Percentiles rank a stretch among this genome's conserved stretches.
phyloP scores from a whole-genome alignment of 2,329 filamentous ascomycete species.

The Epichloe sibirici region DNA sequence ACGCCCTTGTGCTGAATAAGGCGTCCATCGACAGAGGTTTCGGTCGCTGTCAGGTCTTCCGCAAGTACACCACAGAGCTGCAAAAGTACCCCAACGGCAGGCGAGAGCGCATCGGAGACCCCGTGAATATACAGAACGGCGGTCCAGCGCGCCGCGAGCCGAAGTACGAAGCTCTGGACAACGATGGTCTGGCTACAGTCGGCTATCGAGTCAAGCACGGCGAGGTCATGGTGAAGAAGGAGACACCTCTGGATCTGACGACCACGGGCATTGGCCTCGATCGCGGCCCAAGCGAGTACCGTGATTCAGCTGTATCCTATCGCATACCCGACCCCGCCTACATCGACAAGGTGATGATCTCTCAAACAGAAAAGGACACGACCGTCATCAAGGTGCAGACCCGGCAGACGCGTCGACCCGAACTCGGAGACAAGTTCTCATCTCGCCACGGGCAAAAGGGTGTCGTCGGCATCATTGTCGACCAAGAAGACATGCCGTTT shows the following conservation, averaged over 20 bases:
- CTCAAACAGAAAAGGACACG: constrained; percentile 74
- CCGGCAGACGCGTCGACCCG: constrained; percentile 86
- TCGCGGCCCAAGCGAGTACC: constrained; percentile 49
- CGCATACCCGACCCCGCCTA: constrained; percentile 75
- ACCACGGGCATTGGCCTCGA: constrained; percentile 60
- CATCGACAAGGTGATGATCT: constrained; percentile 93
- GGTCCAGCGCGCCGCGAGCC: constrained; percentile 48
- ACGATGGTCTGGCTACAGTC: constrained; percentile 81
- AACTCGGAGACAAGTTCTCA: constrained; percentile 96
- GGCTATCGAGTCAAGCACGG: constrained; percentile 67
- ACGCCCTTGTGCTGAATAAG: constrained; percentile 93
- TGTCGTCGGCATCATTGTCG: constrained; percentile 90
- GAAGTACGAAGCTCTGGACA: constrained; percentile 63
- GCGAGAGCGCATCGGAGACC: constrained; percentile 51
- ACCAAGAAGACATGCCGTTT: constrained; percentile 96
- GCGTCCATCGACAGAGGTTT: constrained; percentile 91
- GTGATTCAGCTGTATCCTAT: constrained; percentile 63
- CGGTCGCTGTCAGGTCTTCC: constrained; percentile 94
- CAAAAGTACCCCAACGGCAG: constrained; percentile 82
- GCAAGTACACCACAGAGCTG: constrained; percentile 78
- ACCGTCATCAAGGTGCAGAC: constrained; percentile 89
- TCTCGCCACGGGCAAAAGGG: constrained; percentile 98
- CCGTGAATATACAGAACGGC: constrained; percentile 37
- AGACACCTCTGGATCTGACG: constrained; percentile 66
- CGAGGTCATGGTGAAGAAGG: constrained; percentile 85